phyloP scores from a whole-genome alignment of 176 grass and related monocot species.

The Triticum aestivum region IWGSC_CS_RefSeq_v2.1 NC_057807.1:414872272-414872771 shows the following conservation, averaged over 20 bases:
- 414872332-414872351: conserved; percentile 29
- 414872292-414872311: conserved; percentile 21
- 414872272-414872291: conserved; percentile 5
- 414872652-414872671: conserved; percentile 41
- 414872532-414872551: neutral
- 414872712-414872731: neutral
- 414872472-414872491: conserved; percentile 34
- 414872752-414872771: too few species aligned
- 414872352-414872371: conserved; percentile 50
- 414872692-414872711: conserved; percentile 2
- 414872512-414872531: conserved; percentile 63
- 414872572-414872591: neutral
- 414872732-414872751: neutral
- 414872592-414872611: neutral
- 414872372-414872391: conserved; percentile 52
- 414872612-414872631: conserved; percentile 21
- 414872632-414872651: neutral
- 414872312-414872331: conserved; percentile 23
- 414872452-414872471: conserved; percentile 37
- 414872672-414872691: neutral
- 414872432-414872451: conserved; percentile 37
- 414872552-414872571: conserved; percentile 28
- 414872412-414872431: conserved; percentile 16
- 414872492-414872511: conserved; percentile 33
- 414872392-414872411: conserved; percentile 17